Evolutionary conservation across 73 alveolate genomes (phyloP).

Genomic region (Paramecium pentaurelia): DNA sequence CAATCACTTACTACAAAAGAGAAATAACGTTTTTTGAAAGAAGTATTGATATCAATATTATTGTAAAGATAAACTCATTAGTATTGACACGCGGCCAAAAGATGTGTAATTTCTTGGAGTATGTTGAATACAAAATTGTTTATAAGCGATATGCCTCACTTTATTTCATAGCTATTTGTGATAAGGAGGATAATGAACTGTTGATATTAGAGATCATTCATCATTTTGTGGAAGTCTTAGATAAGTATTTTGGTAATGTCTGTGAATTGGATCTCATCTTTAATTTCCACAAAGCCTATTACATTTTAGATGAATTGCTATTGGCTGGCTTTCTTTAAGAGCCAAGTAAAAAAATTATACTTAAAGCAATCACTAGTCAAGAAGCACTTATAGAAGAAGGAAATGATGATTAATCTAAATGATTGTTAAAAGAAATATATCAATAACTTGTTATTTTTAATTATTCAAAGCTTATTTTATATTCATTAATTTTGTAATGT

Average conservation of each 20-base stretch:
- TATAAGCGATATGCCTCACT: slow-evolving; percentile 93
- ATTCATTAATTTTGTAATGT: background rate
- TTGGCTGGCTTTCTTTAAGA: slow-evolving; percentile 94
- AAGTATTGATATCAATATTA: background rate
- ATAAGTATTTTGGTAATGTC: slow-evolving; percentile 95
- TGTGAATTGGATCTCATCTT: slow-evolving; percentile 96
- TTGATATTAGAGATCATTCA: slow-evolving; percentile 87
- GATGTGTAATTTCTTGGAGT: slow-evolving; percentile 60
- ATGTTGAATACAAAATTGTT: slow-evolving; percentile 57
- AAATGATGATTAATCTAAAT: slow-evolving; percentile 43
- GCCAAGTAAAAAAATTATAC: slow-evolving; percentile 78
- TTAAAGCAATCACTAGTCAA: slow-evolving; percentile 54
- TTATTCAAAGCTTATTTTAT: background rate
- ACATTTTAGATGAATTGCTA: slow-evolving; percentile 95
- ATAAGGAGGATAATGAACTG: slow-evolving; percentile 97
- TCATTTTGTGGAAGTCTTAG: slow-evolving; percentile 94
- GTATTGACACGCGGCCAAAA: slow-evolving; percentile 58
- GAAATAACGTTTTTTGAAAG: slow-evolving; percentile 49
- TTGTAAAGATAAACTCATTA: slow-evolving; percentile 42
- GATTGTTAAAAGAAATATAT: background rate
- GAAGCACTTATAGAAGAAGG: slow-evolving; percentile 61
- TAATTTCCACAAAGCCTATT: slow-evolving; percentile 98
- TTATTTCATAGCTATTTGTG: slow-evolving; percentile 95
- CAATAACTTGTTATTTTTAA: background rate
- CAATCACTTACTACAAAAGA: slow-evolving; percentile 55